phyloP scores from a whole-genome alignment of 2,329 filamentous ascomycete genomes.

The Zymoseptoria brevis region DNA sequence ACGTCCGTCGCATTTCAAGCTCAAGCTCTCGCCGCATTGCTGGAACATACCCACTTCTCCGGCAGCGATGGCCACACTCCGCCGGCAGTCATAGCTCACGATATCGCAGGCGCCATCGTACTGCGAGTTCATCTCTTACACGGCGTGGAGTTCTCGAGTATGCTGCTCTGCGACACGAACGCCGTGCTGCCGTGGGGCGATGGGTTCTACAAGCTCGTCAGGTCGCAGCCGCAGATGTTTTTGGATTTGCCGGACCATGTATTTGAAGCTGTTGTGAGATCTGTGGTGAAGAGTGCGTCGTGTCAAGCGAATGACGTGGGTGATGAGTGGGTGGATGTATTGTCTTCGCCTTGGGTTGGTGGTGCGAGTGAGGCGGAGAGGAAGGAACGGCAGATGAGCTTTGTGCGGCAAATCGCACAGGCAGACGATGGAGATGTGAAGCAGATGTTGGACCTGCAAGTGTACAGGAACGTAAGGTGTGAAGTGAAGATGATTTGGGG shows the following conservation, averaged over 20 bases:
- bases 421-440: slow-evolving; percentile 30
- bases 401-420: slow-evolving; percentile 34
- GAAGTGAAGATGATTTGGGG: slow-evolving; percentile 40
- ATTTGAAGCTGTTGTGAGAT: slow-evolving; percentile 33
- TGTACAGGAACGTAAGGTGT: slow-evolving; percentile 27
- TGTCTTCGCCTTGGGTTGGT: slow-evolving; percentile 31
- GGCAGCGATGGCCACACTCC: slow-evolving; percentile 7
- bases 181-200: slow-evolving; percentile 37
- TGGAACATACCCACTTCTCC: slow-evolving; percentile 27
- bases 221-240: slow-evolving; percentile 18
- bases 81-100: slow-evolving; percentile 39
- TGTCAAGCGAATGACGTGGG: slow-evolving; percentile 20
- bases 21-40: slow-evolving; percentile 33
- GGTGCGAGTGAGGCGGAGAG: too few relatives aligned
- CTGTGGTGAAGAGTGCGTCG: slow-evolving; percentile 36
- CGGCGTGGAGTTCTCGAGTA: slow-evolving; percentile 30
- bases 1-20: slow-evolving; percentile 35
- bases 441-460: slow-evolving; percentile 31
- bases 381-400: slow-evolving; percentile 23
- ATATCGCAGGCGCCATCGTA: slow-evolving; percentile 38
- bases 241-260: slow-evolving; percentile 26
- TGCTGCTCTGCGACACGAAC: slow-evolving; percentile 40
- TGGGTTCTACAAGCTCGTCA: slow-evolving; percentile 38
- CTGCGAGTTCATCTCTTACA: slow-evolving; percentile 35
- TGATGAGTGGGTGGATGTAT: slow-evolving; percentile 27